Conservation (phyloP, 148 eudicot species). For the Rhododendron ovatum region DNA sequence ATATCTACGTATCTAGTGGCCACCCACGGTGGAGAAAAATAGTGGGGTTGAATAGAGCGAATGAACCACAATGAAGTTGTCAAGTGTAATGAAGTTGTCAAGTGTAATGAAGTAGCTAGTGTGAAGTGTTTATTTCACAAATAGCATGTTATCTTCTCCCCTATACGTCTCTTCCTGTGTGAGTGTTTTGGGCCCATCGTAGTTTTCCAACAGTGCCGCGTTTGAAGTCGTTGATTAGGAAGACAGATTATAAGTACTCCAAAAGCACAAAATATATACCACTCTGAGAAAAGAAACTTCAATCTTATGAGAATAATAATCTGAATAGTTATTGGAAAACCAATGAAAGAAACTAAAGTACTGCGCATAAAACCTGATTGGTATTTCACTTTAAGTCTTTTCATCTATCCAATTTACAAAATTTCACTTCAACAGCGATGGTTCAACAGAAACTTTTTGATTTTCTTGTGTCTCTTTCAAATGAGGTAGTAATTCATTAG, state of each 20-base stretch:
- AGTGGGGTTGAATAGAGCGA: no score
- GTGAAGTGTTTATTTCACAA: no score
- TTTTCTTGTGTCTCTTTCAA: neutral
- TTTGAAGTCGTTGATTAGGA: neutral
- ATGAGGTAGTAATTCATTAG: neutral
- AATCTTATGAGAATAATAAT: neutral
- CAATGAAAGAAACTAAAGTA: neutral
- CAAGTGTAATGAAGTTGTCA: no score
- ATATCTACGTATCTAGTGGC: no score
- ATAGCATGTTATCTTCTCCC: no score
- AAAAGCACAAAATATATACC: neutral
- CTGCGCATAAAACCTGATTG: neutral
- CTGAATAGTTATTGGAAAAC: neutral
- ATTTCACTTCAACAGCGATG: neutral
- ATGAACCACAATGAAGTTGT: no score
- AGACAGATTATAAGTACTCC: neutral
- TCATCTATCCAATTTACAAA: neutral
- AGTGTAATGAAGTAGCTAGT: no score
- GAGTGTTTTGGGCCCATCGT: no score
- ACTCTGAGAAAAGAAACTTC: neutral
- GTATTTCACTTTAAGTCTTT: neutral
- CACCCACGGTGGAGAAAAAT: no score
- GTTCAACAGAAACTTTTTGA: neutral
- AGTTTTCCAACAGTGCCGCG: neutral
- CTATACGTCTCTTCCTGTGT: no score